phyloP scores from a whole-genome alignment of 2,329 filamentous ascomycete genomes.

The Epichloe typhina region DNA sequence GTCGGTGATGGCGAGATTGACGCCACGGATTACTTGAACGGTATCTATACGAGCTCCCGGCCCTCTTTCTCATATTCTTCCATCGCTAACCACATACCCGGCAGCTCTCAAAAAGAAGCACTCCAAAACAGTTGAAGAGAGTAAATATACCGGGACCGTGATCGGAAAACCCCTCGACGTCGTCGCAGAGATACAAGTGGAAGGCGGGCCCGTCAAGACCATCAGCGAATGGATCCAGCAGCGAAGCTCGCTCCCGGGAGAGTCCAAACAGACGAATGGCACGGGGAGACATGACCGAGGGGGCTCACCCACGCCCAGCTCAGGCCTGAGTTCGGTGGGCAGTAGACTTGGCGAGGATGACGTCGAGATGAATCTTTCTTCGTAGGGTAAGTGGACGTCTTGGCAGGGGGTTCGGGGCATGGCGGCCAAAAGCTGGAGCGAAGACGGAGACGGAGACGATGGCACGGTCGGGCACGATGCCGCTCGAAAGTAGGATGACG shows the following conservation, averaged over 20 bases:
- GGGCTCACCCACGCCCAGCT: slow-evolving; percentile 35
- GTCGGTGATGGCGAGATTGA: slow-evolving; percentile 53
- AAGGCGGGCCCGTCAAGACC: slow-evolving; percentile 46
- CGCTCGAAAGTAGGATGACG: no score
- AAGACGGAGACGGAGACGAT: neutral
- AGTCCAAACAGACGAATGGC: slow-evolving; percentile 6
- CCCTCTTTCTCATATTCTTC: no score
- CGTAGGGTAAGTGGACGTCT: slow-evolving; percentile 4
- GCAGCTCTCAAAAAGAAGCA: slow-evolving; percentile 81
- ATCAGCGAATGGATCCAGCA: slow-evolving; percentile 25
- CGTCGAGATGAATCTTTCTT: slow-evolving; percentile 34
- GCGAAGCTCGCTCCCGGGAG: slow-evolving; percentile 10
- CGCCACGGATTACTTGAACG: slow-evolving; percentile 56
- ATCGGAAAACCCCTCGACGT: slow-evolving; percentile 63
- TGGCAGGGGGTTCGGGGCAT: neutral
- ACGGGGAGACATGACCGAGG: slow-evolving; percentile 7
- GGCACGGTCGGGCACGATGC: neutral
- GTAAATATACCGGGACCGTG: slow-evolving; percentile 72
- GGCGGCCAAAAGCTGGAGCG: neutral
- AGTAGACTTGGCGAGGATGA: slow-evolving; percentile 27
- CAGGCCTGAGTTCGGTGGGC: slow-evolving; percentile 40
- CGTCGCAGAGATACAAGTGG: slow-evolving; percentile 54
- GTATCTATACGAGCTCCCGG: slow-evolving; percentile 24
- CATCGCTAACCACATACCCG: neutral
- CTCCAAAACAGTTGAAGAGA: slow-evolving; percentile 77